Evolutionary conservation across 2,329 filamentous ascomycete genomes (phyloP), one percentile per base, ranked within the genome.

Genomic region (Fusarium veterinarium): DNA sequence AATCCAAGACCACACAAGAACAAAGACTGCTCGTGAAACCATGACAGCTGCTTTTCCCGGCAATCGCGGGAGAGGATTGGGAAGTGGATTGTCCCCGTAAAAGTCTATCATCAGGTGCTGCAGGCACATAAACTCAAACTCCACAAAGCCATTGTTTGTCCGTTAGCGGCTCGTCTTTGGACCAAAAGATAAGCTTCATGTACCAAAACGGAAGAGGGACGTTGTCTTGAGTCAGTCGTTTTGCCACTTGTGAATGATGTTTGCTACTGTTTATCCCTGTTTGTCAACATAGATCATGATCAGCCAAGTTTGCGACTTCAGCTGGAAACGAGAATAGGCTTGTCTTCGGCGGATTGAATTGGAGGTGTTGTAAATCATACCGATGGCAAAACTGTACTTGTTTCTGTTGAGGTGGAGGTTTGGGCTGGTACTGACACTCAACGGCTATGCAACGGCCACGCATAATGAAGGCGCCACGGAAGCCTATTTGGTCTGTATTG

Each of bases 41-140:
- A 45, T 44, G 31, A 23, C 23, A 52, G n/a, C 30, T 56, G 9
- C 28, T 42, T 30, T 31, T n/a, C 28, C 55, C 46, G 53, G 55
- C 33, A 52, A 41, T 25, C 33, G 44, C 49, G 38, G 57, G 30
- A 25, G 57, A 30, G 12, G 37, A 46, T 25, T 60, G 28, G 17
- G 33, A 20, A 28, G 33, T 42, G 42, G 25, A 25, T 35, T 48
- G 41, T 61, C 25, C 38, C 33, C 44, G 41, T 45, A 17, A 64
- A 51, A 52, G 44, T 69, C 57, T 33, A 55, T 40, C 35, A 57
- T 38, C 44, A 69, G 17, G 35, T 35, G 37, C 35, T 69, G 51
- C 59, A 69, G 66, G 64, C 40, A 69, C 64, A 40, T 45, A 69
- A 69, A 69, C 42, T 52, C 49, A 64, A 69, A 69, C 23, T 42